phyloP scores from a whole-genome alignment of 768 basidiomycete species.

The Russula abietina region DNA sequence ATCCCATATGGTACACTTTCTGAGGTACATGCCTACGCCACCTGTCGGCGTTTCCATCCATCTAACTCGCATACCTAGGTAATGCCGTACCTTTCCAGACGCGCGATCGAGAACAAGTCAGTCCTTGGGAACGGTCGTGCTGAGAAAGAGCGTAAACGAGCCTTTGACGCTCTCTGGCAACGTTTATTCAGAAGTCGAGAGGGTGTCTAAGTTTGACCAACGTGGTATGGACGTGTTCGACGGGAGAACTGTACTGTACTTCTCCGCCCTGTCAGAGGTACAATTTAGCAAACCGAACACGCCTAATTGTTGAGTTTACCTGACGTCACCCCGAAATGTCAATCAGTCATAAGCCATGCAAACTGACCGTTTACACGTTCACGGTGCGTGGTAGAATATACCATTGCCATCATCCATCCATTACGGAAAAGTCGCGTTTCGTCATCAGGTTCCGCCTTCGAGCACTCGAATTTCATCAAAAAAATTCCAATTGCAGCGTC shows the following conservation, averaged over 20 bases:
- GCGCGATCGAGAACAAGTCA: constrained; percentile 92
- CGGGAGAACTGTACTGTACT: background rate
- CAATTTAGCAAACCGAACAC: background rate
- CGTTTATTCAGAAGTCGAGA: constrained; percentile 1
- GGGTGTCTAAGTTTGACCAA: background rate
- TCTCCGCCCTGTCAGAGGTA: no score
- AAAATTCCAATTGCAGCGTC: background rate
- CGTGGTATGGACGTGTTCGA: background rate
- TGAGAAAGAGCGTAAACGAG: constrained; percentile 49
- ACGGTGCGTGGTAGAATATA: background rate
- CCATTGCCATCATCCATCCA: no score
- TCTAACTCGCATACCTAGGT: constrained; percentile 40
- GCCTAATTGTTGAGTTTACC: no score
- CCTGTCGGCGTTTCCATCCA: constrained; percentile 15
- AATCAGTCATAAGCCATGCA: background rate
- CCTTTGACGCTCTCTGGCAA: constrained; percentile 48
- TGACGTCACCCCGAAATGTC: background rate
- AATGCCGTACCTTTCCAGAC: constrained; percentile 83
- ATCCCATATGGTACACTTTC: constrained; percentile 69
- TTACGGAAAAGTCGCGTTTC: no score
- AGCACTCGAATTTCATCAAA: background rate
- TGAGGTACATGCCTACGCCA: constrained; percentile 40
- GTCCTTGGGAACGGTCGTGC: constrained; percentile 73
- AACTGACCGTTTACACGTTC: background rate
- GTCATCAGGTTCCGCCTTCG: background rate